Evolutionary conservation across 805 yeast genomes (phyloP).

Genomic region (Blastobotrys attinorum): DNA sequence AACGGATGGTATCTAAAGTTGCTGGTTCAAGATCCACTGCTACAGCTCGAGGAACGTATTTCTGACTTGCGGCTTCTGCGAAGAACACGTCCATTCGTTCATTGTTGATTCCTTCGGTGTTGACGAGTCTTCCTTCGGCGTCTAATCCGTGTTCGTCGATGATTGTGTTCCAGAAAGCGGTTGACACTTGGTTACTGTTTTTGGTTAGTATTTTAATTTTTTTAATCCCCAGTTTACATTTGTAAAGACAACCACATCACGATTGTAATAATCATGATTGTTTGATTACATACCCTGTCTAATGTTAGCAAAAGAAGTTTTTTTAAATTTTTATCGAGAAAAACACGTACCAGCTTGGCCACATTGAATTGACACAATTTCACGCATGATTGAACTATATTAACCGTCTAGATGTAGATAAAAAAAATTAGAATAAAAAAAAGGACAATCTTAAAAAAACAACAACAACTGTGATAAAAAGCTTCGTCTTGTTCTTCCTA

Average conservation of each 20-base stretch:
- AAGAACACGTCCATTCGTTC: constrained; percentile 73
- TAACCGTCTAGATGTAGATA: background rate
- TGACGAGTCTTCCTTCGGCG: constrained; percentile 25
- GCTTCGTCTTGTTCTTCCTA: background rate
- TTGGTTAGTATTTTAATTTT: constrained; percentile 1
- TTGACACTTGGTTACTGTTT: constrained; percentile 31
- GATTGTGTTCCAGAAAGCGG: constrained; percentile 34
- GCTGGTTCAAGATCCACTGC: constrained; percentile 94
- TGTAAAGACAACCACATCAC: no score
- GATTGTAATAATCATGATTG: no score
- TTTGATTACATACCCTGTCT: background rate
- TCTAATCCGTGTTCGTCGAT: constrained; percentile 31
- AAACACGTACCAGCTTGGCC: constrained; percentile 36
- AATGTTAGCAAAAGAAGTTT: background rate
- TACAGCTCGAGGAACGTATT: constrained; percentile 92
- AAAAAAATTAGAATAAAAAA: no score
- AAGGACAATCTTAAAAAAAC: background rate
- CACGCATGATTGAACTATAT: constrained; percentile 28
- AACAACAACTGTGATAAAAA: background rate
- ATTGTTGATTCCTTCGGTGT: constrained; percentile 16
- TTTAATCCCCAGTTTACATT: no score
- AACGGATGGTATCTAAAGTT: constrained; percentile 77
- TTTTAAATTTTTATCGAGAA: background rate
- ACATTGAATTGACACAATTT: constrained; percentile 37
- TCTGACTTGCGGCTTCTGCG: constrained; percentile 69